Evolutionary conservation across 495 filamentous ascomycete genomes (phyloP), one percentile per base, ranked within the genome.

Genomic region (Daldinia childiae): DNA sequence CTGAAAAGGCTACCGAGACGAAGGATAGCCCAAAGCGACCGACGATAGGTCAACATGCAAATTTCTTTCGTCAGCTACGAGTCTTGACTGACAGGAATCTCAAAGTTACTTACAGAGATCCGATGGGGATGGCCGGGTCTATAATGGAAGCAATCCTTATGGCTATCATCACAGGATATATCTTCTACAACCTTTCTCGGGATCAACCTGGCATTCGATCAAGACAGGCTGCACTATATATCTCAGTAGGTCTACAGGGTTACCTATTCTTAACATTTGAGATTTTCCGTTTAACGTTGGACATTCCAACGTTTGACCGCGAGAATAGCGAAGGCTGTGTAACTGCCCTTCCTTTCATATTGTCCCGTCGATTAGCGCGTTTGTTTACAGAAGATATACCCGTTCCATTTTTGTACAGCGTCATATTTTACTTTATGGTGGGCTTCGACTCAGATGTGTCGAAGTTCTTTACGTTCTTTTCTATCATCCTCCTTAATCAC

Each of bases 401-500:
- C 6, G 89, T 91, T 6, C 91, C 91, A 0, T 79, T 93, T 24
- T 69, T 92, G 4, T 93, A 89, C 61, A 86, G 79, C 26, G 75
- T 87, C 54, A 90, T 92, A 5, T 91, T 84, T 74, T 93, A 93
- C 74, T 92, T 91, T 76, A 92, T 93, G 89, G 87, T 87, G 38
- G 91, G 90, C 39, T 92, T 92, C 73, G 85, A 90, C 36, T 75
- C 82, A 2, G 80, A 87, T 14, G 86, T 83, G 2, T 74, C 59
- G 1, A 87, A 90, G 50, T 93, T 91, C 74, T 89, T 93, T 62
- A 87, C 85, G 5, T 93, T 92, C 76, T 89, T 93, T 62, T 76
- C 82, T 6, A 76, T 93, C 30, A 81, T 86, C 0, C 67, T 93
- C 4, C 77, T 93, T 5, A 85, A 83, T 27, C 91, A 93, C 62